Base-by-base conservation (phyloP, 2,329 filamentous ascomycete genomes). In the Colletotrichum eleusines region DNA sequence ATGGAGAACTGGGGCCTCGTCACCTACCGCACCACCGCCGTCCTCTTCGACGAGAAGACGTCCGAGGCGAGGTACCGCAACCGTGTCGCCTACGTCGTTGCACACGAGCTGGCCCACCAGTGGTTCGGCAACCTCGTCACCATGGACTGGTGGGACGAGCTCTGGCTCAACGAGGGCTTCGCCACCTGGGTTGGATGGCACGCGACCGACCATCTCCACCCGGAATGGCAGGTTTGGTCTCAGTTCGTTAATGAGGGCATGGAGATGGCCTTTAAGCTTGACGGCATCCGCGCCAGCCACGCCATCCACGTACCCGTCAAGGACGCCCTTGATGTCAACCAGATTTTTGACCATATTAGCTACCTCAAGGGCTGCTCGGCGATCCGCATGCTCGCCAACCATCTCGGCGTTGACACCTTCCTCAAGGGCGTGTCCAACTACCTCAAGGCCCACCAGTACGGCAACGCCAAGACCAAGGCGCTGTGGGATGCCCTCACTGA, bases 1-100 rank as follows among this genome's bases (percentile, higher is more conserved):
- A 97, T 97, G 93, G 95, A 98, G 85, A 97, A 97, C 80, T 98
- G 95, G 95, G 95, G 95, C 75, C 87, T 99, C 64, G 94, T 99
- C 69, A 98, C 96, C 40, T 99, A 98, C 84, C 89, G 94, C 74
- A 97, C 95, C 14, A 98, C 95, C 14, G 95, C 96, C 61, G 92
- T 99, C 35, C 88, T 99, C n/a, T 99, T 96, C 78, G 95, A 99
- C 77, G 94, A 97, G 80, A 91, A 94, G 79, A 93, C 92, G 59
- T 98, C 95, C 0, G 95, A 98, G 79, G 90, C 93, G 51, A 90
- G 91, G 74, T 98, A 95, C 84, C 95, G 94, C 82, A 98, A 97
- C 80, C 89, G 95, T 46, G 92, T 99, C 73, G 96, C 96, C 40
- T 98, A 99, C 77, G 95, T 98, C 67, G 95, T 98, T 61, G 95